Evolutionary conservation across 306 rosid species (phyloP), one percentile per base, ranked within the genome.

Genomic region (Parietaria judaica): DNA sequence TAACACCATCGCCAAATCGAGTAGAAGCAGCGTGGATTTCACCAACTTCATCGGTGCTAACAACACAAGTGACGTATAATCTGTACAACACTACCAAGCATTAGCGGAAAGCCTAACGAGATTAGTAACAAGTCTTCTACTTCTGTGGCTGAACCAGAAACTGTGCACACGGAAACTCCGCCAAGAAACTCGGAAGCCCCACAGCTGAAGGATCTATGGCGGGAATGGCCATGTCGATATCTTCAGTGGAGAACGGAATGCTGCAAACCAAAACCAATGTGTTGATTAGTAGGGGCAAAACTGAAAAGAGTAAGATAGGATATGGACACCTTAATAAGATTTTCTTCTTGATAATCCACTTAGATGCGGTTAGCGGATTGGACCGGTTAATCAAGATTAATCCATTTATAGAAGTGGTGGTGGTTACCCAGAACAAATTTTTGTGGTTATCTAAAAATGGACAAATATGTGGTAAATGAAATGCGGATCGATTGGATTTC

Each of bases 231-330:
- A 66, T 88, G 60, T 92, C 96, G 8, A 92, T 83, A 68, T 92
- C 96, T 76, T 92, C 99, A 0, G 99, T 94, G 36, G 96, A 84
- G 80, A 92, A 92, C 36, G 99, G 99, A 67, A 92, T 92, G 83
- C 99, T 92, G 90, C 84, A 84, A 72, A 7, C 46, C 57, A 60
- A 66, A 67, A 16, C 36, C 8, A 34, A 36, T n/a, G 17, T 36
- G 23, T 4, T 35, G 8, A 36, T 7, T 3, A 47, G 36, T 14
- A 60, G 11, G 35, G 14, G 23, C 10, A 52, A 12, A 51, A 15
- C 54, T 48, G 4, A 23, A 23, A 23, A 23, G 31, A 23, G 31
- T 23, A 23, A 23, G 31, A 23, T 23, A 23, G 31, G 31, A 23
- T 23, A 23, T 23, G 31, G 31, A 23, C 31, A 23, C 31, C 31